phyloP scores from a whole-genome alignment of 2,329 filamentous ascomycete genomes.

The Keithomyces neogunnii region DNA sequence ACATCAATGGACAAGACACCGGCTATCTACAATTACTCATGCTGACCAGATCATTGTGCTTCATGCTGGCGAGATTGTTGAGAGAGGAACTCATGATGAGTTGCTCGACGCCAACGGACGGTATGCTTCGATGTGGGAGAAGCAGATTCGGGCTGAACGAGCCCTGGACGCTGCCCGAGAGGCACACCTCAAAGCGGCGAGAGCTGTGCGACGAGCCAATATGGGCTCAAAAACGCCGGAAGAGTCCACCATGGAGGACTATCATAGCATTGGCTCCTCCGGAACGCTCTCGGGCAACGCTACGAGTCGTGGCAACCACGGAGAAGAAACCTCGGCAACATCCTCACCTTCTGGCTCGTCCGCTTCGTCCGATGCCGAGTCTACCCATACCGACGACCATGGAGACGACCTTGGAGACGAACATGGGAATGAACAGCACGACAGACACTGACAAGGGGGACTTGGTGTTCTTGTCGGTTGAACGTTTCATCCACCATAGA shows the following conservation, averaged over 20 bases:
- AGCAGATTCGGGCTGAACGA: slow-evolving; percentile 72
- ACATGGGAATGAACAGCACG: background rate
- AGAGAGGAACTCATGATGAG: slow-evolving; percentile 71
- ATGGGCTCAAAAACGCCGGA: slow-evolving; percentile 28
- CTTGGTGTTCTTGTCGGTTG: background rate
- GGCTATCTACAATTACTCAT: slow-evolving; percentile 75
- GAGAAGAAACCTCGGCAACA: slow-evolving; percentile 22
- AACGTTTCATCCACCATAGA: background rate
- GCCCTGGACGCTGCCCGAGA: slow-evolving; percentile 36
- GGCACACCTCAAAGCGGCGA: slow-evolving; percentile 26
- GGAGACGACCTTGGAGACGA: background rate
- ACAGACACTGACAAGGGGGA: too few relatives aligned
- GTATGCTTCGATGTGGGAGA: slow-evolving; percentile 82
- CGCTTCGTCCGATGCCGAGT: slow-evolving; percentile 29
- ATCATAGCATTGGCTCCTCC: slow-evolving; percentile 37
- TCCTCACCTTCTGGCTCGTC: slow-evolving; percentile 16
- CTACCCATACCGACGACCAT: slow-evolving; percentile 19
- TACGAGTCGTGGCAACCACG: slow-evolving; percentile 21
- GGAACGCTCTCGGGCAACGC: slow-evolving; percentile 29
- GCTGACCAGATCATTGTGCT: slow-evolving; percentile 80
- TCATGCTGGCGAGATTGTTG: slow-evolving; percentile 65
- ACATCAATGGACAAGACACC: slow-evolving; percentile 44
- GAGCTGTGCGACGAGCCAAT: slow-evolving; percentile 39
- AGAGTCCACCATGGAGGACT: slow-evolving; percentile 37
- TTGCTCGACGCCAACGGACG: slow-evolving; percentile 61